Evolutionary conservation across 305 asterid genomes (phyloP), one percentile per base, ranked within the genome.

Genomic region (Fraxinus nigra): DNA sequence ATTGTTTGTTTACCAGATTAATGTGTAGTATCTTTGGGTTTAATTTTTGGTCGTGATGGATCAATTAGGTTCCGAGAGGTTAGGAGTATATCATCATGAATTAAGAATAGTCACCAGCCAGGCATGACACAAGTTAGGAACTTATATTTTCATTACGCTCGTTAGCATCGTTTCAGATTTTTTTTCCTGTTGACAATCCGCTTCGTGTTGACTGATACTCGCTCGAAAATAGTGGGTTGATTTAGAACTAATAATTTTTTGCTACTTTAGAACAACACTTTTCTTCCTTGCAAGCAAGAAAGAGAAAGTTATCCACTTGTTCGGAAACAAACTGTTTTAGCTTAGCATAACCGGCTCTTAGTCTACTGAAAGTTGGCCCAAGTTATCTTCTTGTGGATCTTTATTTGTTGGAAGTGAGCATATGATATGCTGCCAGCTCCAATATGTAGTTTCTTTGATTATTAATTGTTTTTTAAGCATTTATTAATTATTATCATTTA

Each of bases 401-500:
- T 48, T 48, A 34, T 48, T 14, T 13, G 20, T 48, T 14, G 16
- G 20, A 48, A 51, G 6, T 16, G 16, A 0, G 20, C 4, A 51
- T 16, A 16, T 5, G 61, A 51, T 16, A 51, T 51, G 6, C 43
- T 37, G 1, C 46, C 70, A 54, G 24, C 67, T 63, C 14, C 34
- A 22, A 63, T 63, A 2, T 63, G 16, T 56, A 63, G 33, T 63
- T 22, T 63, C 33, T 24, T 22, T 22, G 13, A 14, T 63, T 63
- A 2, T 63, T 63, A 5, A 1, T 63, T 8, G 72, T 26, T 51
- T 80, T 80, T 77, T 7, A 20, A 20, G 26, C 9, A 37, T 81
- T 46, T 82, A 37, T 34, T 5, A 34, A 82, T 75, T 63, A 32
- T 16, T 72, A 35, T 77, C 24, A 22, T 74, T 73, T 72, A 28